These are phyloP conservation scores for Acacia concinna DNA, from an alignment of 331 rosid genomes.

Conservation along the genomic window DNA sequence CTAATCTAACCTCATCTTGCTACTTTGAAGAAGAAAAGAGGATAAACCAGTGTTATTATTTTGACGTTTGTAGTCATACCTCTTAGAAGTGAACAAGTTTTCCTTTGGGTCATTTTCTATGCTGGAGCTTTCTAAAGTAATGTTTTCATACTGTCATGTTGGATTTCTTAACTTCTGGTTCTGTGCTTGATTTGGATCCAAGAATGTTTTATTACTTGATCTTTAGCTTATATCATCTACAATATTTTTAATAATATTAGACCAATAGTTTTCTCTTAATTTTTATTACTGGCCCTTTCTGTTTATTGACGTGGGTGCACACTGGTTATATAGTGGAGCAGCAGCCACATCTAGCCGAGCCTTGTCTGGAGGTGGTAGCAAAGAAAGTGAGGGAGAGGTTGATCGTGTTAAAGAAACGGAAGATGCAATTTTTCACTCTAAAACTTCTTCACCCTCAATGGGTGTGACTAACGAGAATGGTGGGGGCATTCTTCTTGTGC, in stretches of 20 bases:
- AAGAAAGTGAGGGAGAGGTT: conserved; percentile 54
- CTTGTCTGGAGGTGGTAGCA: conserved; percentile 41
- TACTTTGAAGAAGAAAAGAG: too few relatives aligned
- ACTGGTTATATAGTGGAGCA: conserved; percentile 48
- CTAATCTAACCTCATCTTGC: too few relatives aligned
- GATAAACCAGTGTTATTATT: background rate
- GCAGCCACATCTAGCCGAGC: conserved; percentile 52
- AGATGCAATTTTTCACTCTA: conserved; percentile 43
- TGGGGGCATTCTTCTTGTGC: conserved; percentile 56
- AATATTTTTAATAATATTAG: background rate
- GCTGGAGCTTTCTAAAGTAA: background rate
- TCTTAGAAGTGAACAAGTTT: background rate
- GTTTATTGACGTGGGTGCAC: conserved; percentile 15
- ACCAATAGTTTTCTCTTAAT: background rate
- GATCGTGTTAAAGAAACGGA: conserved; percentile 42
- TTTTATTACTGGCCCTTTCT: conserved; percentile 14
- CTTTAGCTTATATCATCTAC: background rate
- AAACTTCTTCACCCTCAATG: conserved; percentile 55
- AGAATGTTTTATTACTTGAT: background rate
- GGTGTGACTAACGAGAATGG: conserved; percentile 67
- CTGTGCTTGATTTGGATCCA: background rate
- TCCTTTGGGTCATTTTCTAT: background rate
- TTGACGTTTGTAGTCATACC: background rate
- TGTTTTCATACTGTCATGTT: background rate
- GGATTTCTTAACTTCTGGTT: background rate